phyloP scores from a whole-genome alignment of 1,284 basidiomycete genomes.

The Kalmanozyma brasiliensis region DNA sequence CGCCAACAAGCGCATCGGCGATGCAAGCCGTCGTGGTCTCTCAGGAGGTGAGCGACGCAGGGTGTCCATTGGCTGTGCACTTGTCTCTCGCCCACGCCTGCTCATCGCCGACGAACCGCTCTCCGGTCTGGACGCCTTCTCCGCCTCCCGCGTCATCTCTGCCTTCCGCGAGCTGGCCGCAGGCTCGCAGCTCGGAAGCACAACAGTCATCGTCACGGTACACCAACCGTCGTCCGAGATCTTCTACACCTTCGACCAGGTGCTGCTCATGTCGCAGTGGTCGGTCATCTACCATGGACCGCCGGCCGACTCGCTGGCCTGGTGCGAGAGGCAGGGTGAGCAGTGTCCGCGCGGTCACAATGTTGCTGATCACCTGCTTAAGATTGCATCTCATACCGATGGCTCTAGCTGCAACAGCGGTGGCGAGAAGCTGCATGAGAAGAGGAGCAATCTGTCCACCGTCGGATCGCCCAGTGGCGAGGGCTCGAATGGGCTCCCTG shows the following conservation, averaged over 20 bases:
- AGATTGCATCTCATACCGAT: constrained; percentile 37
- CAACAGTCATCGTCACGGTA: constrained; percentile 54
- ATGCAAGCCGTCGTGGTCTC: constrained; percentile 47
- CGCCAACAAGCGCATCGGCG: constrained; percentile 50
- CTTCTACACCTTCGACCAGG: constrained; percentile 49
- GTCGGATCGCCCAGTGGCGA: constrained; percentile 7
- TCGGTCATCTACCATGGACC: constrained; percentile 48
- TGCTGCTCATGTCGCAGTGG: constrained; percentile 53
- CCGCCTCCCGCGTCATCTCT: constrained; percentile 48
- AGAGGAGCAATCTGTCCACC: constrained; percentile 18
- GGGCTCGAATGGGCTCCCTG: background rate
- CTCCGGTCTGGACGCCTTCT: constrained; percentile 54
- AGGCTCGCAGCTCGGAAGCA: constrained; percentile 29
- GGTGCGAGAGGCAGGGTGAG: constrained; percentile 51
- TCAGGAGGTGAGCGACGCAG: constrained; percentile 57
- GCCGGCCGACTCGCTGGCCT: constrained; percentile 43
- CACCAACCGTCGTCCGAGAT: constrained; percentile 60
- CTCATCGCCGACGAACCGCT: constrained; percentile 57
- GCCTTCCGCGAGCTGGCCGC: constrained; percentile 45
- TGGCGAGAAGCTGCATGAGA: constrained; percentile 14
- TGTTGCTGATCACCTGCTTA: constrained; percentile 55
- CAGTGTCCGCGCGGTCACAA: constrained; percentile 52
- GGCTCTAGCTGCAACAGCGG: constrained; percentile 6
- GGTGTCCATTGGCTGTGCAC: constrained; percentile 53
- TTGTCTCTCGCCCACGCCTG: constrained; percentile 51